These are phyloP conservation scores for Westerdykella sp. DNA, from an alignment of 2,329 filamentous ascomycete genomes.

Conservation along the genomic window DNA sequence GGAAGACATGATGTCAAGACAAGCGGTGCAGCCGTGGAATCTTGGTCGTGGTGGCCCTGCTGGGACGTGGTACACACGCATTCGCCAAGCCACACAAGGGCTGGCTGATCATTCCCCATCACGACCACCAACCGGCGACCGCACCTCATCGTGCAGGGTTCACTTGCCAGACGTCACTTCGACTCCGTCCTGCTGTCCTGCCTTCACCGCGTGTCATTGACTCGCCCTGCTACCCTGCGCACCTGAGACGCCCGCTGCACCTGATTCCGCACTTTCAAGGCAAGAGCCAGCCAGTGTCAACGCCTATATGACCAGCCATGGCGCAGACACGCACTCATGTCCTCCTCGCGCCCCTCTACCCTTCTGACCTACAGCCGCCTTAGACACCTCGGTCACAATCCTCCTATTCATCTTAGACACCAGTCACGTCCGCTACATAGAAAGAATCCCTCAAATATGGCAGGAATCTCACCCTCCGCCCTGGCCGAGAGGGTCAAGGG, in stretches of 20 bases:
- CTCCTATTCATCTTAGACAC: not conserved
- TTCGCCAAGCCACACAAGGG: too few relatives aligned
- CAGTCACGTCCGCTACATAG: not conserved
- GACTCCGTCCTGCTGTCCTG: not conserved
- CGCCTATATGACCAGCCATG: constrained; percentile 12
- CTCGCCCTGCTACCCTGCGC: constrained; percentile 2
- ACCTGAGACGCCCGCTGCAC: constrained; percentile 5
- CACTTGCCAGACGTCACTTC: constrained; percentile 1
- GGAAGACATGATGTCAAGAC: too few relatives aligned
- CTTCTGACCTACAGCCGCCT: constrained; percentile 28
- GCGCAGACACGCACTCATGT: constrained; percentile 13
- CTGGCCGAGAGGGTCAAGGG: constrained; percentile 27
- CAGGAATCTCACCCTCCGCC: constrained; percentile 16
- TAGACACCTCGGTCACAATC: constrained; percentile 12
- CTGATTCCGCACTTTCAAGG: constrained; percentile 5
- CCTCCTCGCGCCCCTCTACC: constrained; percentile 29
- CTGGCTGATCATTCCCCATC: not conserved
- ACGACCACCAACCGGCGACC: not conserved
- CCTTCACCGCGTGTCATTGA: not conserved
- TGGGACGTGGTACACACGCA: too few relatives aligned
- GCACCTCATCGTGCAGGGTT: not conserved
- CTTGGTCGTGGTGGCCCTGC: too few relatives aligned
- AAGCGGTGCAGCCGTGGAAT: too few relatives aligned
- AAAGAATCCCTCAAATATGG: constrained; percentile 21
- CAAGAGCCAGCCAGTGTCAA: constrained; percentile 4